These are phyloP conservation scores for Cutaneotrichosporon sp. DNA, from an alignment of 1,284 basidiomycete genomes.

Conservation along the genomic window DNA sequence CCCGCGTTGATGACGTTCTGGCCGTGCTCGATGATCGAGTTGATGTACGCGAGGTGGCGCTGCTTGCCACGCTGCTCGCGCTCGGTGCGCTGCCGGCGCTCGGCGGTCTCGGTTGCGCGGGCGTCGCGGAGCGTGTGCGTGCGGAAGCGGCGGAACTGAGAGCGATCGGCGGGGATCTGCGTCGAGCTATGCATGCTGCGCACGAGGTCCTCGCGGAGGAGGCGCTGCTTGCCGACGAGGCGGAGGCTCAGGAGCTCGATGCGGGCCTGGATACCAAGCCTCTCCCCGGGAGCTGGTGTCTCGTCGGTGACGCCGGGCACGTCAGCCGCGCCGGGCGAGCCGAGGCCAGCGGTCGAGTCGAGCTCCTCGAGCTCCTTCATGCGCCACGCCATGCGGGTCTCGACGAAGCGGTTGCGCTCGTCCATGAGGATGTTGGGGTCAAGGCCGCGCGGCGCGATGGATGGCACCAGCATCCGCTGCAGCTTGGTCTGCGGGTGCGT, in stretches of 20 bases:
- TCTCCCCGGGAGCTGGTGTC: conserved; percentile 58
- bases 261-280: conserved; percentile 67
- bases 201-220: conserved; percentile 81
- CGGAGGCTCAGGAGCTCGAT: conserved; percentile 95
- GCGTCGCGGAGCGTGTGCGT: conserved; percentile 90
- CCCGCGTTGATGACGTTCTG: conserved; percentile 65
- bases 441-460: conserved; percentile 87
- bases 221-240: conserved; percentile 85
- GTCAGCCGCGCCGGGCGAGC: conserved; percentile 61
- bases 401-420: conserved; percentile 88
- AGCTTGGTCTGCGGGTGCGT: conserved; percentile 49
- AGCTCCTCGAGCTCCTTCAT: conserved; percentile 84
- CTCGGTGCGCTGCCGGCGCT: conserved; percentile 88
- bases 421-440: conserved; percentile 88
- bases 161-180: conserved; percentile 86
- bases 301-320: conserved; percentile 57
- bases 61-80: conserved; percentile 92
- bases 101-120: conserved; percentile 86
- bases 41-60: conserved; percentile 93
- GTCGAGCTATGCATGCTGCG: conserved; percentile 86
- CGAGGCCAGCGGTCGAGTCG: conserved; percentile 79
- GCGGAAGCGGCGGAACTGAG: conserved; percentile 84
- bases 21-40: conserved; percentile 84
- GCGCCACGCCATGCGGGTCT: conserved; percentile 85
- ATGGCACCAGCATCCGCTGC: conserved; percentile 81